Base-by-base conservation (phyloP, 140 eudicot genomes). In the Erigeron philadelphicus region DNA sequence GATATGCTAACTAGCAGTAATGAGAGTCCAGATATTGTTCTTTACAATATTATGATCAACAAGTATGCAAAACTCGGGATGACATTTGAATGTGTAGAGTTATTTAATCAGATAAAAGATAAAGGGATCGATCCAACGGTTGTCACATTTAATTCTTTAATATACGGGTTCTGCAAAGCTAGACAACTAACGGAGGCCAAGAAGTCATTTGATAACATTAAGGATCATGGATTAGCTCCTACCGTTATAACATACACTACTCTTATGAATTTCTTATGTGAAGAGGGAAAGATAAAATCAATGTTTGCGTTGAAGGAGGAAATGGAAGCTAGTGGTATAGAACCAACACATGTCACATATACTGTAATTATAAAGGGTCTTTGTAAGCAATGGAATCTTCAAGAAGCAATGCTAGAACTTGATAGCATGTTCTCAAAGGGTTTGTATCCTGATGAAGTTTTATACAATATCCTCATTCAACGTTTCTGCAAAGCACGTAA, bases 61-160 rank as follows among this genome's bases (percentile, higher is more conserved):
- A 73, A 63, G 66, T 92, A 88, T 72, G 87, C 88, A 58, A 92
- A 86, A 84, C 66, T 79, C 60, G 96, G 95, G 57, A 53, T 76
- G 69, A 71, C 61, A 45, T 58, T 47, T 11, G 88, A 86, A 72
- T 80, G 85, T 66, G 44, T 65, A 71, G 75, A 73, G 58, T 61
- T 92, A 71, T 92, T 76, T 48, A 23, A 76, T 70, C 75, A 71
- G 69, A 49, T 83, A 35, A 46, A 53, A 18, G 76, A 75, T 80
- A 86, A 78, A 72, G 90, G 87, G 11, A 78, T 92, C 15, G 23
- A 63, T 48, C 95, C 96, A 17, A 92, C 81, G 65, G 75, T 88
- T 44, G 92, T 89, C 64, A 92, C 98, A 48, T 81, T 88, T 76
- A 92, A 92, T 82, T 84, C 96, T 54, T 62, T 92, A 66, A 89